Base-by-base conservation (phyloP, 257 asterid species). In the Scutellaria barbata region DNA sequence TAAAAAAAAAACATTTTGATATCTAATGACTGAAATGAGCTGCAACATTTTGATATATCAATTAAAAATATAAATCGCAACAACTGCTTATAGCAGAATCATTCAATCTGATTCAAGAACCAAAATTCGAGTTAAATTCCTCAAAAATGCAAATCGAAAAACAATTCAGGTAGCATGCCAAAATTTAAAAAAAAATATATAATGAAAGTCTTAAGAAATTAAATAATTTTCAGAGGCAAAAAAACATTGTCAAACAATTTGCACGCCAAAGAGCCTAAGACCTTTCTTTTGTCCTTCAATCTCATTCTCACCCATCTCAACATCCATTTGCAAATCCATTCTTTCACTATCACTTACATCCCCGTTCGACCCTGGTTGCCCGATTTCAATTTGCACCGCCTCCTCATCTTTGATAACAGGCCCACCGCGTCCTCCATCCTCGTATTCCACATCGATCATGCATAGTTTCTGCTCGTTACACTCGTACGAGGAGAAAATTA, bases 381-480 rank as follows among this genome's bases (percentile, higher is more conserved):
- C 61, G 11, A 35, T 17, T 69, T 69, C 51, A 17, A 62, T 2
- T 63, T 0, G 8, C 72, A 20, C 8, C 7, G 18, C 68, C 20
- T 33, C 69, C 10, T 8, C 54, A 1, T 45, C 16, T 6, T 7
- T 57, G 35, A 40, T 1, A 8, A 51, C 7, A 16, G 50, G 53
- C 33, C 56, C 62, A 8, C 6, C 62, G 5, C 56, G 75, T 63
- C 5, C 71, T 10, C 45, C 66, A 0, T 16, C 58, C 9, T 74
- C 9, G 66, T 80, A 68, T 55, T 70, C 79, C 18, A 82, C 90
- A 16, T 87, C 89, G 1, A 90, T 79, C 77, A 83, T 66, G 39
- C 53, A 74, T 22, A 69, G 0, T 0, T 76, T 76, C 56, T 43
- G 77, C 17, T 77, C 75, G 47, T 48, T 68, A 16, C n/a, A 46